phyloP scores from a whole-genome alignment of 306 rosid species.

The Dicorynia guianensis region DNA sequence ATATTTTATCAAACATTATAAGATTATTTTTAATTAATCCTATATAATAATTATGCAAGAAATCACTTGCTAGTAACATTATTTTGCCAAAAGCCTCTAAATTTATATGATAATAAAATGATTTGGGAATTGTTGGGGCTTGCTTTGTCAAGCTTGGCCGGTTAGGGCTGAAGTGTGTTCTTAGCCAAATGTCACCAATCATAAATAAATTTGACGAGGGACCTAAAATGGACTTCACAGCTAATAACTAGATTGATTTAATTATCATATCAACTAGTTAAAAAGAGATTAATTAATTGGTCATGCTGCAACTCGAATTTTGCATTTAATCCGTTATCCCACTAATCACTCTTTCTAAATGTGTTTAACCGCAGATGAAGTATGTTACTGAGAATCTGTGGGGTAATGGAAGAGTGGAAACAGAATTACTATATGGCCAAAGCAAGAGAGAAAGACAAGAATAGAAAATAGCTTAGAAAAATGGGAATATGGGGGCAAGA shows the following conservation, averaged over 20 bases:
- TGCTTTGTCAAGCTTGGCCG: conserved; percentile 23
- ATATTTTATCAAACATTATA: no score
- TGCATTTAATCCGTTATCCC: not conserved
- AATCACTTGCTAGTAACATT: no score
- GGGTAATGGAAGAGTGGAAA: not conserved
- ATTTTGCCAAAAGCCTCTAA: no score
- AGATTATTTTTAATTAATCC: no score
- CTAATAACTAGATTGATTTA: conserved; percentile 39
- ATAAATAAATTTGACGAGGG: conserved; percentile 46
- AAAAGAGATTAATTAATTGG: no score
- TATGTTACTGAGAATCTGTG: not conserved
- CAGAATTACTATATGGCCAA: not conserved
- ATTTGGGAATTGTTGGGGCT: not conserved
- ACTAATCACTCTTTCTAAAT: not conserved
- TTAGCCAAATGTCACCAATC: conserved; percentile 42
- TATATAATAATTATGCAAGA: no score
- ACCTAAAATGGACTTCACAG: conserved; percentile 35
- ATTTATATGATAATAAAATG: not conserved
- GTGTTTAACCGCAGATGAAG: not conserved
- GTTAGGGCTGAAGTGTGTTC: conserved; percentile 11
- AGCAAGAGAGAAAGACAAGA: not conserved
- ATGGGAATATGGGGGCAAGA: not conserved
- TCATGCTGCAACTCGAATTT: not conserved
- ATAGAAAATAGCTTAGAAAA: not conserved
- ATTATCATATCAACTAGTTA: no score